Base-by-base conservation (phyloP, 345 rosid genomes). In the Eutrema heterophyllum region DNA sequence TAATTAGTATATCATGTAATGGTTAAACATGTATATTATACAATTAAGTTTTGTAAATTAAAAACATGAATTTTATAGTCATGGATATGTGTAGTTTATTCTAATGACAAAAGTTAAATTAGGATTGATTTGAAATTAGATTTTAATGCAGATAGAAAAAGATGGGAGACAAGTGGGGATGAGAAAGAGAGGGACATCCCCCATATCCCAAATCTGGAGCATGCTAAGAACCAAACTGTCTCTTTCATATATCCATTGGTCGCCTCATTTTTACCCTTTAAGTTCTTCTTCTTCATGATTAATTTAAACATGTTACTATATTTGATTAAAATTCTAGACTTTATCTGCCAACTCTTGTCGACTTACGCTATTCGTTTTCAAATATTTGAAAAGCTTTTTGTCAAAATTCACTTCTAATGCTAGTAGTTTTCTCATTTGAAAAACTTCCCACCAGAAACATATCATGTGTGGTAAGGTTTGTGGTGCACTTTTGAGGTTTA, bases 141-240 rank as follows among this genome's bases (percentile, higher is more conserved):
- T 67, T 53, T 10, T 10, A 50, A 50, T 71, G 61, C 12, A 12
- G 35, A 40, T 12, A 15, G 61, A 71, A 61, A 70, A 61, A 39
- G 68, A 61, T 61, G 5, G 61, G 60, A 50, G 68, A 71, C 75
- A 71, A 61, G 75, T 71, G 75, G 75, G 75, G 61, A 49, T 33
- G 61, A 71, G 52, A 29, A 50, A 36, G 61, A 50, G 32, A 38
- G 68, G 40, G 39, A 71, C 75, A 71, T 71, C 75, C 52, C 75
- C 68, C 52, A 60, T 71, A 11, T 50, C 75, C 75, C 75, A 71
- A 60, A 60, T 60, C 32, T 60, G 60, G 61, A 60, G 33, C 33
- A 52, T 71, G 68, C 75, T 39, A 13, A 5, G 61, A 61, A 61
- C 68, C 75, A 21, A 50, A 51, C 18, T 13, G 61, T 71, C 61